Evolutionary conservation across 2,329 filamentous ascomycete species (phyloP).

Genomic region (Akanthomyces dipterigenus): DNA sequence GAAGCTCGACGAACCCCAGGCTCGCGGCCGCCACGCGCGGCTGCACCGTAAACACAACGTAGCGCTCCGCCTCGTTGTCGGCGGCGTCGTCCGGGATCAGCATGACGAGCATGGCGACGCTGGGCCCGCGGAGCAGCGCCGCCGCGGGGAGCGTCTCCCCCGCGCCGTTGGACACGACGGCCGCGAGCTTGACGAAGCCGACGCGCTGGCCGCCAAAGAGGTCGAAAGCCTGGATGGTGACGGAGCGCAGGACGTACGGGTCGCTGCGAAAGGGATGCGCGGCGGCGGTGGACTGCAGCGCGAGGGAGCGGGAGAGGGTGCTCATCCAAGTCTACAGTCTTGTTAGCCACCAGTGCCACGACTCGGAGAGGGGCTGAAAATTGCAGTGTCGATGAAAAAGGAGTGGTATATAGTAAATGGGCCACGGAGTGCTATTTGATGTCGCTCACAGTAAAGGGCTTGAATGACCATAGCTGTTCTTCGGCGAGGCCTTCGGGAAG

Average conservation of each 20-base stretch:
- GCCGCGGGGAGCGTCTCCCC: slow-evolving; percentile 46
- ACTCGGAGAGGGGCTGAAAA: no score
- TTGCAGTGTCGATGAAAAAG: no score
- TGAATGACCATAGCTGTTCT: slow-evolving; percentile 39
- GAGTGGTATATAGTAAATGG: no score
- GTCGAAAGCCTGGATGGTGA: slow-evolving; percentile 49
- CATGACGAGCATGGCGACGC: slow-evolving; percentile 54
- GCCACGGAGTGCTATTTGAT: no score
- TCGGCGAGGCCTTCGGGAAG: slow-evolving; percentile 38
- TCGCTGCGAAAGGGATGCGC: slow-evolving; percentile 46
- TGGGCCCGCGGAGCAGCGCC: slow-evolving; percentile 53
- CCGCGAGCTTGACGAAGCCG: slow-evolving; percentile 51
- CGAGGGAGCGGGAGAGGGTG: slow-evolving; percentile 40
- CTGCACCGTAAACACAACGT: slow-evolving; percentile 54
- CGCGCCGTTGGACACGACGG: slow-evolving; percentile 39
- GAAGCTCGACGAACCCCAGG: slow-evolving; percentile 49
- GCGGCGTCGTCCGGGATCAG: slow-evolving; percentile 44
- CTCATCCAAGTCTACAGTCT: slow-evolving; percentile 39
- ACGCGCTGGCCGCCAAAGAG: slow-evolving; percentile 40
- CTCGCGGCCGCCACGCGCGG: slow-evolving; percentile 49
- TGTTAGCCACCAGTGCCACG: neutral
- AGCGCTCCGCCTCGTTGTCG: slow-evolving; percentile 36
- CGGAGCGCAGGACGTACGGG: slow-evolving; percentile 44
- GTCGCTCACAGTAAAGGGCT: slow-evolving; percentile 43
- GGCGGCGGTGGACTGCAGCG: slow-evolving; percentile 32